These are phyloP conservation scores for Sanghuangporus baumii DNA, from an alignment of 1,284 basidiomycete genomes.

Conservation along the genomic window DNA sequence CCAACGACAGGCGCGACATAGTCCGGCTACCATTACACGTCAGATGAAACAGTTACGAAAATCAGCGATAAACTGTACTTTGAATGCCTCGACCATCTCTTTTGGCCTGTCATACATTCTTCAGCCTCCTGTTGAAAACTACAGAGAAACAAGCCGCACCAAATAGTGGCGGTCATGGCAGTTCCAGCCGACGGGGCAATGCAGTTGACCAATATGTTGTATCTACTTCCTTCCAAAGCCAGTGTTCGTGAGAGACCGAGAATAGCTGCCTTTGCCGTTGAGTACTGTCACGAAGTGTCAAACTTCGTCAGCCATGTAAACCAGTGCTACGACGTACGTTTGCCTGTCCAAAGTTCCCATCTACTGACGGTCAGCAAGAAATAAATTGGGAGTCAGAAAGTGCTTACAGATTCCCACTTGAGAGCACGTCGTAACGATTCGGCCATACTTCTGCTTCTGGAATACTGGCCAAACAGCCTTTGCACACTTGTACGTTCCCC, in stretches of 20 bases:
- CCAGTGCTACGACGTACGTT: slow-evolving; percentile 44
- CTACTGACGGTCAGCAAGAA: slow-evolving; percentile 33
- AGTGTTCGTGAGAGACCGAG: slow-evolving; percentile 88
- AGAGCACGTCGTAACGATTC: slow-evolving; percentile 92
- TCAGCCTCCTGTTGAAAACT: slow-evolving; percentile 2
- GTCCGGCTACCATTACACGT: slow-evolving; percentile 58
- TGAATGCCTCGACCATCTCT: slow-evolving; percentile 94
- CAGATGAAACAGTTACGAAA: not conserved
- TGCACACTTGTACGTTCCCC: slow-evolving; percentile 50
- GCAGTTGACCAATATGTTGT: slow-evolving; percentile 85
- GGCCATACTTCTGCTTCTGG: slow-evolving; percentile 94
- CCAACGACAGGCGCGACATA: slow-evolving; percentile 91
- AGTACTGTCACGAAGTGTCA: slow-evolving; percentile 48
- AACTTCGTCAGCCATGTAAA: not conserved
- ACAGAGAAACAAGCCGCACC: slow-evolving; percentile 34
- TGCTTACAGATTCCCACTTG: slow-evolving; percentile 85
- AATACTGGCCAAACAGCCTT: slow-evolving; percentile 98
- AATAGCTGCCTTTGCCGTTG: slow-evolving; percentile 91
- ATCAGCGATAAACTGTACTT: slow-evolving; percentile 36
- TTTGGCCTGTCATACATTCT: slow-evolving; percentile 52
- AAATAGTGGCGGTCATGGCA: slow-evolving; percentile 85
- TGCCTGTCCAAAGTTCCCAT: slow-evolving; percentile 92
- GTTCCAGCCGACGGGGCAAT: slow-evolving; percentile 91
- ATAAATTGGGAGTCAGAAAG: not conserved
- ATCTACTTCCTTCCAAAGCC: slow-evolving; percentile 89